Evolutionary conservation across 169 alveolate genomes (phyloP), one percentile per base, ranked within the genome.

Genomic region (Eimeria falciformis): DNA sequence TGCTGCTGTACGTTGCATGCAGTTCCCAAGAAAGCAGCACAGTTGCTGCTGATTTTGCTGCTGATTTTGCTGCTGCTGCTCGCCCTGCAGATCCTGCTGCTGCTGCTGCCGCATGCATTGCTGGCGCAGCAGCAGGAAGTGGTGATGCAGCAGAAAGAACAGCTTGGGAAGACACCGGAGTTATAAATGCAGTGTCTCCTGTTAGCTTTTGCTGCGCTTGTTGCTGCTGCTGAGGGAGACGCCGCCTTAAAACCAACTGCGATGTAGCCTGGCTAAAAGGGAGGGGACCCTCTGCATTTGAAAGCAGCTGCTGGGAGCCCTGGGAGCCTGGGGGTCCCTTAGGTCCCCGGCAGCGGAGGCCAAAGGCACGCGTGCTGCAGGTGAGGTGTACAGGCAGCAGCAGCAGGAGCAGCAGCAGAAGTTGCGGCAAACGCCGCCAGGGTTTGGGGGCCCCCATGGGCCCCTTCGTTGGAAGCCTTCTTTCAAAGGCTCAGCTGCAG

Each of bases 41-140:
- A n/a, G 73, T n/a, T 14, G 37, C 73, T 14, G 17, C 73, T 18
- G 73, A n/a, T 62, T 14, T 5, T 33, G 81, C 81, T 69, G 50
- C 81, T 21, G 50, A 43, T 27, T 21, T 69, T 69, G 81, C 73
- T 9, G 73, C n/a, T 14, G 37, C 73, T 14, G 73, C 73, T 18
- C 37, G 37, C 0, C 37, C 21, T 21, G 75, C 75, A 12, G 25
- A 12, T 62, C 33, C n/a, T n/a, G n/a, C 75, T 12, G 9, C 21
- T 62, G 75, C 62, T 11, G 62, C 29, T 14, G 37, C 73, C 11
- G 33, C 73, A 14, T 14, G 37, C n/a, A 29, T 29, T 33, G 81
- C 81, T 69, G 50, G 53, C 29, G 81, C 81, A 4, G 12, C 23
- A 27, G 81, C 73, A 62, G 17, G 73, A n/a, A 29, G 5, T 62